Base-by-base conservation (phyloP, 805 yeast species). In the Candida ponderosae region DNA sequence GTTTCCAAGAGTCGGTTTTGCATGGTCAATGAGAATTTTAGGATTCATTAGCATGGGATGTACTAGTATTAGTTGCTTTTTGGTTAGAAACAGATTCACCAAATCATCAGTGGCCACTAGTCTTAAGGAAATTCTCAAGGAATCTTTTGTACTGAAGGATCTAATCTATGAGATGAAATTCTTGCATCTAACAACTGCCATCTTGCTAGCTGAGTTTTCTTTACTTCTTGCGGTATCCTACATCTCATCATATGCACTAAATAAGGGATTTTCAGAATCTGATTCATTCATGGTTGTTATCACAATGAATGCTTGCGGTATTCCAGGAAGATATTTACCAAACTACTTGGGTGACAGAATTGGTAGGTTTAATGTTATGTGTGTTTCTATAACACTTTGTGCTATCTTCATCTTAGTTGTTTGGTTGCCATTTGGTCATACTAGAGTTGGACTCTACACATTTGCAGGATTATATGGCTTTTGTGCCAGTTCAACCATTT, bases 371-470 rank as follows among this genome's bases (percentile, higher is more conserved):
- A 79, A 77, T 51, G 67, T 75, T 35, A 72, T 75, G 72, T 53
- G 67, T 8, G 35, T 61, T 4, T 67, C 75, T 61, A 50, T 72
- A 18, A 29, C 56, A 7, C 58, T 76, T 11, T 58, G 72, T 11
- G 59, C 68, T 2, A 15, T 76, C 1, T 57, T 72, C 14, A 62
- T 72, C 3, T 59, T 79, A 36, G 60, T 66, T 0, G 49, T 80
- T 18, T 79, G 85, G 86, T 56, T 78, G 18, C 85, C 86, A 1
- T 68, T 76, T 35, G 84, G 83, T 1, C 43, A 52, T 15, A 46
- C 54, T 38, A 37, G 57, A 17, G 58, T 56, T 3, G 70, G 63
- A 1, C 54, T 78, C 24, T 69, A 74, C 42, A 62, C 65, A 1
- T 81, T 77, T 51, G 60, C 77, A 10, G 68, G 65, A 1, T 36